Evolutionary conservation across 306 rosid species (phyloP), one percentile per base, ranked within the genome.

Genomic region (Urtica urens): DNA sequence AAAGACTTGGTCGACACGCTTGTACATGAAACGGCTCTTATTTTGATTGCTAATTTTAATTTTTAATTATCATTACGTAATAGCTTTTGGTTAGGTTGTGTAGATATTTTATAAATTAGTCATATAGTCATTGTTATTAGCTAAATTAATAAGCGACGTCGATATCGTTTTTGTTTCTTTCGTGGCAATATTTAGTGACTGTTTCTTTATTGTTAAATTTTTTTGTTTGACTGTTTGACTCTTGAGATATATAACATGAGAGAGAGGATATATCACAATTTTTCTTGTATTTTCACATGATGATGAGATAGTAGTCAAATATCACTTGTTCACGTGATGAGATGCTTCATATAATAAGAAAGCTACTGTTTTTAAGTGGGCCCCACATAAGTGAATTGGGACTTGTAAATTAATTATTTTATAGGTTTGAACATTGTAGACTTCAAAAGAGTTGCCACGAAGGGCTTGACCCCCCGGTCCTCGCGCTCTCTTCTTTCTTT

Each of bases 1-100:
- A 58, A 69, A 66, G 65, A 67, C 62, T 66, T 90, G 6, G 42
- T 77, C 49, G 80, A 79, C 69, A 73, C 76, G 14, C 72, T 90
- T 12, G 28, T 90, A 63, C 76, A 76, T 12, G 97, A 84, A 72
- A 73, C 78, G 21, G 74, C 72, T 48, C 61, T 59, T 35, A 56
- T 54, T 38, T 38, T 55, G 18, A 18, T 20, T 4, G 12, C 43
- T 2, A 46, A 2, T 27, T 0, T 17, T 23, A 70, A 60, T 80
- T 48, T 9, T 6, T 20, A 43, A 28, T 28, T 28, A 28, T 10
- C 10, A n/a, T n/a, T n/a, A n/a, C n/a, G n/a, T n/a, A n/a, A n/a
- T n/a, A n/a, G n/a, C n/a, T n/a, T n/a, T n/a, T n/a, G n/a, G n/a
- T n/a, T n/a, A n/a, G n/a, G n/a, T n/a, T n/a, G n/a, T n/a, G n/a